phyloP scores from a whole-genome alignment of 2,329 filamentous ascomycete species.

The Hypoxylon sp. region DNA sequence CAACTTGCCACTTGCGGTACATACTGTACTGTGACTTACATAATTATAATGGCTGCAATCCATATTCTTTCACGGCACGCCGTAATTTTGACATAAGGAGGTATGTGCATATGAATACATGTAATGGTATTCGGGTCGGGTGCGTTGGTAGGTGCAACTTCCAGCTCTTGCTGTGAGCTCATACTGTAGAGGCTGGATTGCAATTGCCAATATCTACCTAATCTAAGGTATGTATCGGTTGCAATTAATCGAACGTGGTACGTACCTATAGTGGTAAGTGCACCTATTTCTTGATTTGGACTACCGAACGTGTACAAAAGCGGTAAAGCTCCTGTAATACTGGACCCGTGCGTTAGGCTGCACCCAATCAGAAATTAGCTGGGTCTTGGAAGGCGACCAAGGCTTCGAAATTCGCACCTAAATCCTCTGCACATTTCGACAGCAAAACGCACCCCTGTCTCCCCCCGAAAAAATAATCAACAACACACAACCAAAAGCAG shows the following conservation, averaged over 20 bases:
- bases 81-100: not conserved
- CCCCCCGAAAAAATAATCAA: slow-evolving; percentile 50
- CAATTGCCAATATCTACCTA: not conserved
- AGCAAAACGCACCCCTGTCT: slow-evolving; percentile 56
- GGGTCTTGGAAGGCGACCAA: slow-evolving; percentile 28
- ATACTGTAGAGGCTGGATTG: not conserved
- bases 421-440: slow-evolving; percentile 49
- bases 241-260: slow-evolving; percentile 6
- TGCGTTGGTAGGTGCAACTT: slow-evolving; percentile 4
- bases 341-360: slow-evolving; percentile 15
- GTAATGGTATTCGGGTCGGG: not conserved
- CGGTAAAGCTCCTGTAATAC: slow-evolving; percentile 26
- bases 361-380: slow-evolving; percentile 54
- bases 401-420: slow-evolving; percentile 51
- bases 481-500: slow-evolving; percentile 40
- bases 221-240: slow-evolving; percentile 1
- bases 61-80: not conserved
- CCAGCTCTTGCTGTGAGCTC: not conserved
- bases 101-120: not conserved
- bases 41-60: not conserved
- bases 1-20: not conserved
- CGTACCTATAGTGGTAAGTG: slow-evolving; percentile 3
- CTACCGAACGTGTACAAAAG: slow-evolving; percentile 27
- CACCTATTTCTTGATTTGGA: slow-evolving; percentile 29
- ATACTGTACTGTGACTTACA: not conserved